A percentile compares a stretch with the other conserved stretches of the same genome.
These are phyloP conservation scores for Bipolaris zeicola DNA, from an alignment of 2,329 filamentous ascomycete species.

Conservation along the genomic window DNA sequence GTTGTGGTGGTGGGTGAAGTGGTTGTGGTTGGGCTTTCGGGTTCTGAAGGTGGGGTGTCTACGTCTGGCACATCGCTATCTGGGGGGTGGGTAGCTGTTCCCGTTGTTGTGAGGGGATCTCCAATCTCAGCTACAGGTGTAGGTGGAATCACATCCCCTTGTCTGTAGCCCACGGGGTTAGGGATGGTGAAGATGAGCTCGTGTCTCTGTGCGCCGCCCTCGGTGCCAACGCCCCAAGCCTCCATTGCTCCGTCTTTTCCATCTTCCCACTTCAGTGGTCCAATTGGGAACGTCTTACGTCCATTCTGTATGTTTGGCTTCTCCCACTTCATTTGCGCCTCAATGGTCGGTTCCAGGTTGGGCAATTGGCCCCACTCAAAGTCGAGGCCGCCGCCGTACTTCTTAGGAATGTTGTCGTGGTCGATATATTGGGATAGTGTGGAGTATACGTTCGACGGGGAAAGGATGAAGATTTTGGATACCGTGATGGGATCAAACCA, in stretches of 20 bases:
- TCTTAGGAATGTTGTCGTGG: slow-evolving; percentile 79
- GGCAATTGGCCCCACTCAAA: slow-evolving; percentile 79
- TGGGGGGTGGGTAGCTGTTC: slow-evolving; percentile 46
- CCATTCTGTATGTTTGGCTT: slow-evolving; percentile 39
- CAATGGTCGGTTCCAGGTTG: slow-evolving; percentile 65
- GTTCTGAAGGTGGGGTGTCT: slow-evolving; percentile 33
- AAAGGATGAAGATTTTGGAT: slow-evolving; percentile 93
- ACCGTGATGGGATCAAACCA: slow-evolving; percentile 87
- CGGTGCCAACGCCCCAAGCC: slow-evolving; percentile 53
- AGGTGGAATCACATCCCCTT: slow-evolving; percentile 29
- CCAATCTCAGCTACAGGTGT: slow-evolving; percentile 34
- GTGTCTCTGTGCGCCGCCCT: slow-evolving; percentile 50
- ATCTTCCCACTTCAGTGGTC: slow-evolving; percentile 55
- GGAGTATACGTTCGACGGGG: slow-evolving; percentile 71
- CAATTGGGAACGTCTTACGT: slow-evolving; percentile 52
- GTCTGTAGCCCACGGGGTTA: slow-evolving; percentile 36
- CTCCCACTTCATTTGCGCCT: slow-evolving; percentile 51
- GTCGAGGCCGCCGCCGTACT: slow-evolving; percentile 86
- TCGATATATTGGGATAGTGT: slow-evolving; percentile 85
- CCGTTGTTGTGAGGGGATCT: slow-evolving; percentile 41
- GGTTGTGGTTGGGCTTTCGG: slow-evolving; percentile 19
- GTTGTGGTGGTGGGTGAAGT: slow-evolving; percentile 20
- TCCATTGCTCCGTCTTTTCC: slow-evolving; percentile 51
- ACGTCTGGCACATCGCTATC: slow-evolving; percentile 26
- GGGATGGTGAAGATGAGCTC: slow-evolving; percentile 49